Evolutionary conservation across 805 yeast genomes (phyloP), one percentile per base, ranked within the genome.

Genomic region (Wickerhamiella bombiphila): DNA sequence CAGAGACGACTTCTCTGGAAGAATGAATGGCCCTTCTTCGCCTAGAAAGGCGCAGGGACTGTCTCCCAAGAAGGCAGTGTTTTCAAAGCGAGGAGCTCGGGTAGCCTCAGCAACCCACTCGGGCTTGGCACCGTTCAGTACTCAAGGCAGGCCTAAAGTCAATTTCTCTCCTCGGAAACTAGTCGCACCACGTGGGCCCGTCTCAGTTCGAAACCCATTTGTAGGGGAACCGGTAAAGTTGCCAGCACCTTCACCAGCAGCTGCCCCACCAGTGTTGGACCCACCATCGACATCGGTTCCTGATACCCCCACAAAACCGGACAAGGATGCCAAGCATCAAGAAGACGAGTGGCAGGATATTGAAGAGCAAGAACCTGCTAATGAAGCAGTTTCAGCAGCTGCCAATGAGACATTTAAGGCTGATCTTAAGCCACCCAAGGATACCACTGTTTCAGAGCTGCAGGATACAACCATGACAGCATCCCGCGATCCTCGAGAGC

Each of bases 341-440:
- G 48, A 44, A 9, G 48, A 43, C 22, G 49, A 41, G 17, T 45
- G 49, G 49, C 47, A 43, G 31, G 48, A 45, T 18, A 34, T 45
- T 5, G 47, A 43, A 7, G 37, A 36, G 5, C n/a, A n/a, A n/a
- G n/a, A n/a, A n/a, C n/a, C n/a, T n/a, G n/a, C n/a, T n/a, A n/a
- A n/a, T n/a, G 33, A 26, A 37, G 14, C 8, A 5, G 31, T 15
- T 4, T n/a, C 25, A 21, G 18, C 29, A 17, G n/a, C 35, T 11
- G 28, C 35, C 6, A 29, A 17, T n/a, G 33, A 7, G 20, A 16
- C 33, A 5, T 7, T 22, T 8, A 30, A 30, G 13, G 26, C 8
- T 5, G 7, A 20, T 13, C 33, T 5, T 13, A 13, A 9, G 7
- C 33, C 22, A 17, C 9, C 20, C n/a, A 5, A 16, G 18, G 18